Evolutionary conservation across 441 rosid genomes (phyloP).

Genomic region (Raphanus hybrid): DNA sequence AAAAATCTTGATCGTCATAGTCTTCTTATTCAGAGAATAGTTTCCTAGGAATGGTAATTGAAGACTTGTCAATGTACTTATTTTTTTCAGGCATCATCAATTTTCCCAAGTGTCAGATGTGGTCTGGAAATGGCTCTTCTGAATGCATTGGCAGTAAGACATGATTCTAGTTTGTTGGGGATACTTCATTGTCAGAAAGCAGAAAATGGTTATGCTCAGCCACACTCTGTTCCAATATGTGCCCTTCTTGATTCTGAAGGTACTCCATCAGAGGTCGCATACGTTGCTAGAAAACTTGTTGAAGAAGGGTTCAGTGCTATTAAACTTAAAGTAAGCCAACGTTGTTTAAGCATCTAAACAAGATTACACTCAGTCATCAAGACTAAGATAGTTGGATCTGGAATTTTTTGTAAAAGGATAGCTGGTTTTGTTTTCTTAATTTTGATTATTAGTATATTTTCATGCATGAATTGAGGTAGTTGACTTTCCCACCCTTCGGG

Average conservation of each 20-base stretch:
- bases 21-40: slow-evolving; percentile 6
- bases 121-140: slow-evolving; percentile 98
- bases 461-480: slow-evolving; percentile 2
- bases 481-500: slow-evolving; percentile 13
- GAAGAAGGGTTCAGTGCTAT: slow-evolving; percentile 85
- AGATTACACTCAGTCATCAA: slow-evolving; percentile 28
- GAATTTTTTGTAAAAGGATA: too few species aligned
- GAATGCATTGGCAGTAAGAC: slow-evolving; percentile 69
- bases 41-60: slow-evolving; percentile 13
- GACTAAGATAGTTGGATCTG: slow-evolving; percentile 25
- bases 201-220: slow-evolving; percentile 50
- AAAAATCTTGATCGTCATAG: slow-evolving; percentile 2
- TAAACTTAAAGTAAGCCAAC: slow-evolving; percentile 81
- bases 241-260: slow-evolving; percentile 88
- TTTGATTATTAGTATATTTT: slow-evolving; percentile 22
- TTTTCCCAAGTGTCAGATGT: slow-evolving; percentile 93
- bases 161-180: slow-evolving; percentile 61
- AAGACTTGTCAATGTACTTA: slow-evolving; percentile 25
- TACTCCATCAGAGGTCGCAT: slow-evolving; percentile 76
- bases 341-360: slow-evolving; percentile 21
- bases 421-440: slow-evolving; percentile 1
- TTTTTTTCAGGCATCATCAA: slow-evolving; percentile 64
- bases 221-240: slow-evolving; percentile 66
- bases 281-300: slow-evolving; percentile 68
- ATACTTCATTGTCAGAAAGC: slow-evolving; percentile 51